phyloP scores from a whole-genome alignment of 2,329 filamentous ascomycete species.

The Scopulariopsis brevicaulis region DNA sequence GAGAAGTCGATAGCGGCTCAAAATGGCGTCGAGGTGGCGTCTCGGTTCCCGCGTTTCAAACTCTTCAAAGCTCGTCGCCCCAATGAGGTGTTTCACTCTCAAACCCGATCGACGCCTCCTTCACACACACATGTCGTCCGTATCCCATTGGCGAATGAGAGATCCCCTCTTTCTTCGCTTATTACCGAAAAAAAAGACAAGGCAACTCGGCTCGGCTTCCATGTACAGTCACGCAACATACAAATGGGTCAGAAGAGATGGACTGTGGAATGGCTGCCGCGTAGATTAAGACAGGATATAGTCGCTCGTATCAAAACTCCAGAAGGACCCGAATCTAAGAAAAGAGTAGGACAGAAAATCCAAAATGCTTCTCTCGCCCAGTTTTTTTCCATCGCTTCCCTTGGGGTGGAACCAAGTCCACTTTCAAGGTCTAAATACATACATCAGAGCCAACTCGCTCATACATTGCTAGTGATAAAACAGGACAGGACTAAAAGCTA shows the following conservation, averaged over 20 bases:
- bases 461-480: not conserved
- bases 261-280: not conserved
- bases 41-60: not conserved
- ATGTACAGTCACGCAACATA: not conserved
- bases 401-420: not conserved
- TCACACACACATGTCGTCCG: not conserved
- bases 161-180: not conserved
- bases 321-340: not conserved
- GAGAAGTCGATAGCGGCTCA: not conserved
- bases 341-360: not conserved
- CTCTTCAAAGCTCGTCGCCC: not conserved
- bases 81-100: not conserved
- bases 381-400: not conserved
- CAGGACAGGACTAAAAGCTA: not conserved
- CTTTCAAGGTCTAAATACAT: not conserved
- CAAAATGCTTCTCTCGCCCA: not conserved
- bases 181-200: not conserved
- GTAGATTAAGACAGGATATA: not conserved
- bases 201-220: too few relatives aligned
- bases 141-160: not conserved
- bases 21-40: not conserved
- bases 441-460: not conserved
- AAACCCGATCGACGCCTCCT: not conserved
- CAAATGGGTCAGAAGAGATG: not conserved
- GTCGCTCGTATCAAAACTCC: not conserved